Conservation (phyloP, 208 protist species). For the Crithidia brevicula region DNA sequence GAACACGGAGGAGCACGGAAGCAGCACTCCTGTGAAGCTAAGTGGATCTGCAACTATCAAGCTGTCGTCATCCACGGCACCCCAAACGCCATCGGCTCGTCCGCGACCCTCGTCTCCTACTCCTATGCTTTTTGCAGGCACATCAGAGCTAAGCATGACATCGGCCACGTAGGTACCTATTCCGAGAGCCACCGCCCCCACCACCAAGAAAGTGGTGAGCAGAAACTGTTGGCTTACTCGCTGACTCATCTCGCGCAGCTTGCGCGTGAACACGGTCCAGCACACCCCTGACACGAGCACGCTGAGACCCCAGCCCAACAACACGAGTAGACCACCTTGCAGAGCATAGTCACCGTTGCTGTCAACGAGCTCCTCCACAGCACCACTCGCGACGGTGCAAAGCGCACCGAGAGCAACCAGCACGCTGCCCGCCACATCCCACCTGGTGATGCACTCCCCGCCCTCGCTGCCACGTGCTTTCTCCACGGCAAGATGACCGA, state of each 20-base stretch:
- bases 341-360: neutral
- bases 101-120: neutral
- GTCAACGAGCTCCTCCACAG: neutral
- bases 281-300: conserved; percentile 11
- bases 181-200: conserved; percentile 18
- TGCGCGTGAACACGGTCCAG: conserved; percentile 24
- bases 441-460: conserved; percentile 24
- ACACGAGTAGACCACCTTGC: neutral
- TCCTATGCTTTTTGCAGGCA: neutral
- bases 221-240: conserved; percentile 31
- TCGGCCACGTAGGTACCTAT: conserved; percentile 12
- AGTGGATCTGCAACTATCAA: neutral
- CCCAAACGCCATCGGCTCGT: neutral
- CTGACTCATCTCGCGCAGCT: conserved; percentile 31
- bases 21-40: neutral
- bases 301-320: conserved; percentile 9
- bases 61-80: neutral
- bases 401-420: conserved; percentile 1
- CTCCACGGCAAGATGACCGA: conserved; percentile 24
- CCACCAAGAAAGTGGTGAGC: conserved; percentile 18
- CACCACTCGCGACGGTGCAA: neutral
- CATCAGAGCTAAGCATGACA: conserved; percentile 8
- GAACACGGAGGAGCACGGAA: conserved; percentile 17
- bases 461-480: neutral
- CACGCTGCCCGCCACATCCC: conserved; percentile 16